Conservation (phyloP, 2,329 filamentous ascomycete genomes). For the Microsporum ferrugineum region DNA sequence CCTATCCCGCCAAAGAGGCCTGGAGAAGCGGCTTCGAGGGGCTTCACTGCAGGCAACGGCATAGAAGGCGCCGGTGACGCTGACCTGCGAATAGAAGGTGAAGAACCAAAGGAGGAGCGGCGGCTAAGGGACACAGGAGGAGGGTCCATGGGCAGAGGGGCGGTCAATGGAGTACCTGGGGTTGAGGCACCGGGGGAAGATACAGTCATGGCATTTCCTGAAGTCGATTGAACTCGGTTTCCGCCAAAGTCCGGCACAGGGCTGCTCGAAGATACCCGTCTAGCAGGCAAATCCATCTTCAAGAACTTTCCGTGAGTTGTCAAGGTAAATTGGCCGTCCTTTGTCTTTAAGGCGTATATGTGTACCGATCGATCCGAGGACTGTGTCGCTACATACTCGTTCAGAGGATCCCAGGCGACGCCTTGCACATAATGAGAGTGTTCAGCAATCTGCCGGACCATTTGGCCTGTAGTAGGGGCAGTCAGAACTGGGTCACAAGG, state of each 20-base stretch:
- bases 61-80: conserved; percentile 88
- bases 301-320: conserved; percentile 67
- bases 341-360: conserved; percentile 91
- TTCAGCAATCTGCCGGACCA: conserved; percentile 88
- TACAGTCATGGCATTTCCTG: conserved; percentile 40
- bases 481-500: background rate
- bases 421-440: conserved; percentile 98
- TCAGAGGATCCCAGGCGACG: conserved; percentile 94
- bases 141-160: conserved; percentile 90
- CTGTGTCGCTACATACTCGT: conserved; percentile 96
- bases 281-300: conserved; percentile 84
- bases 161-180: conserved; percentile 82
- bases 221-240: conserved; percentile 23
- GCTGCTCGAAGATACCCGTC: conserved; percentile 81
- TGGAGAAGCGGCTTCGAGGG: conserved; percentile 77
- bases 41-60: conserved; percentile 89
- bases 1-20: conserved; percentile 51
- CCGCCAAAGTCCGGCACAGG: conserved; percentile 65
- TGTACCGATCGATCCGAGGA: conserved; percentile 97
- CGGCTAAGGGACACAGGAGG: conserved; percentile 84
- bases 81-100: conserved; percentile 67
- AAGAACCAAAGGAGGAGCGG: conserved; percentile 77
- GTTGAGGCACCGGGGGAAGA: conserved; percentile 79
- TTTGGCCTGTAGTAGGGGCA: conserved; percentile 36
- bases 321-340: conserved; percentile 88